These are phyloP conservation scores for Cyanidiococcus yangmingshanensis DNA, from an alignment of 23 red algal genomes.

Conservation along the genomic window DNA sequence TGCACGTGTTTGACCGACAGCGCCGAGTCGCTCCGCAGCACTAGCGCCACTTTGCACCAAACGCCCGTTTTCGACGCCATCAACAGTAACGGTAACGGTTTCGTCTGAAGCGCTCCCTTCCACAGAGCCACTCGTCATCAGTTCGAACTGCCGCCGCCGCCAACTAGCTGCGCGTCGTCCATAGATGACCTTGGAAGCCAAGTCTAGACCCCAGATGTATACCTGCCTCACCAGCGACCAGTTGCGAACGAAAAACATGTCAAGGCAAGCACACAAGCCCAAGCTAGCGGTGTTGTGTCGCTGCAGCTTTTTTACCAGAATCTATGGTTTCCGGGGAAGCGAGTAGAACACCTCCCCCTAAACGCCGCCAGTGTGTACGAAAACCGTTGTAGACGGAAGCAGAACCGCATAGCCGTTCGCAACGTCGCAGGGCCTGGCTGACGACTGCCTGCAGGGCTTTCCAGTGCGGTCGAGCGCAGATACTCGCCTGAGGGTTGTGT, in stretches of 20 bases:
- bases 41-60: neutral
- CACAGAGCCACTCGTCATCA: neutral
- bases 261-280: too few species aligned
- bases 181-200: constrained; percentile 27
- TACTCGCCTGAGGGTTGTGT: too few species aligned
- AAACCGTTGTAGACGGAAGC: too few species aligned
- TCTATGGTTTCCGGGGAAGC: too few species aligned
- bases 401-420: too few species aligned
- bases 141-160: neutral
- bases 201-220: constrained; percentile 22
- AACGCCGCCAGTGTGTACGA: too few species aligned
- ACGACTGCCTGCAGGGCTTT: too few species aligned
- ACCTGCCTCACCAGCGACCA: constrained; percentile 9
- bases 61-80: neutral
- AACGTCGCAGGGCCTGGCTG: too few species aligned
- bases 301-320: too few species aligned
- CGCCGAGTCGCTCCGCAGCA: neutral
- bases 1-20: neutral
- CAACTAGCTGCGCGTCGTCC: constrained; percentile 11
- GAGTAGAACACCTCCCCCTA: too few species aligned
- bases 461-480: too few species aligned
- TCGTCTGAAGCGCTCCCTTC: neutral
- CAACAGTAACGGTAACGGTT: neutral
- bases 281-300: too few species aligned
- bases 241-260: constrained; percentile 27